Evolutionary conservation across 306 rosid species (phyloP).

Genomic region (Crotalaria pallida): DNA sequence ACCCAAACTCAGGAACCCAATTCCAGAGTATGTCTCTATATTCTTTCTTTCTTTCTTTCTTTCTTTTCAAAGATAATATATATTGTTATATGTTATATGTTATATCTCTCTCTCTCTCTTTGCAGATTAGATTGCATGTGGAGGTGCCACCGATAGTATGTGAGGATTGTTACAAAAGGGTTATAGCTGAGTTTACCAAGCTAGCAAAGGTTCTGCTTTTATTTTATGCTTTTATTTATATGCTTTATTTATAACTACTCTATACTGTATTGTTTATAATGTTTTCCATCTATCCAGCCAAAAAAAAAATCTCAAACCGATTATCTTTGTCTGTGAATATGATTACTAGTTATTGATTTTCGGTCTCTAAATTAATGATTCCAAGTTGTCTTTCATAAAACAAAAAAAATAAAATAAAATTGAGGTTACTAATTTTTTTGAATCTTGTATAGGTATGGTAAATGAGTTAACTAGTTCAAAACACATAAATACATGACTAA

Average conservation of each 20-base stretch:
- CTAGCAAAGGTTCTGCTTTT: conserved; percentile 56
- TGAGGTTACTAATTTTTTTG: neutral
- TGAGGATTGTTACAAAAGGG: conserved; percentile 68
- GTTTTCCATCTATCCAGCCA: neutral
- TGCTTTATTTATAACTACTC: too few species aligned
- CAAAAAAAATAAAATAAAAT: too few species aligned
- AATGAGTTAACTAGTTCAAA: neutral
- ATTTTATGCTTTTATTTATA: neutral
- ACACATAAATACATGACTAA: neutral
- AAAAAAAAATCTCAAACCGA: neutral
- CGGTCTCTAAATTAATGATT: neutral
- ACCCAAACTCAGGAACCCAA: conserved; percentile 57
- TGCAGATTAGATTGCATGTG: conserved; percentile 78
- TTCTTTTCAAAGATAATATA: neutral
- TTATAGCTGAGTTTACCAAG: conserved; percentile 70
- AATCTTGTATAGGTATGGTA: neutral
- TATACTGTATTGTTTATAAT: neutral
- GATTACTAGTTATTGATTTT: neutral
- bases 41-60: neutral
- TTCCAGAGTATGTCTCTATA: conserved; percentile 69
- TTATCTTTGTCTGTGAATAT: neutral
- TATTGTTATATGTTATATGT: neutral
- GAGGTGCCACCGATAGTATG: conserved; percentile 80
- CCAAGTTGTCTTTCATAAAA: neutral
- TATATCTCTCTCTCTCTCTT: neutral